These are phyloP conservation scores for Pouteria glomerata DNA, from an alignment of 148 eudicot species.

Conservation along the genomic window DNA sequence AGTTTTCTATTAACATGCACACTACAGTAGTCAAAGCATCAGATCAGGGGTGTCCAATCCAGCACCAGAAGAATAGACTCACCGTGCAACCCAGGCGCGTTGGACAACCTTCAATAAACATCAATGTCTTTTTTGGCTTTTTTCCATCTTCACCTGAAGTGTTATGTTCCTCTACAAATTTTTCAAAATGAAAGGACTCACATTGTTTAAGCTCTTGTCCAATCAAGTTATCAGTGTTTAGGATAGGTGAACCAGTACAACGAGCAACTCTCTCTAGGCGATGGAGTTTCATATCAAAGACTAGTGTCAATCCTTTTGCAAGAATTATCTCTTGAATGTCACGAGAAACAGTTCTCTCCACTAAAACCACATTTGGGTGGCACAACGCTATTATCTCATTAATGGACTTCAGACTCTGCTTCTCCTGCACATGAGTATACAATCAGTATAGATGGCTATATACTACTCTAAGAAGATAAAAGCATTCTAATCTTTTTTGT, in stretches of 20 bases:
- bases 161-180: conserved; percentile 74
- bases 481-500: background rate
- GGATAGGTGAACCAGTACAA: conserved; percentile 76
- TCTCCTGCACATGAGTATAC: conserved; percentile 34
- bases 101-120: conserved; percentile 87
- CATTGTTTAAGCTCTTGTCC: conserved; percentile 62
- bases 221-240: conserved; percentile 41
- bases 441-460: conserved; percentile 16
- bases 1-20: too few species aligned
- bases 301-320: conserved; percentile 68
- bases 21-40: too few species aligned
- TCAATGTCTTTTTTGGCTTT: conserved; percentile 72
- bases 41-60: too few species aligned
- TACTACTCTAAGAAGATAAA: background rate
- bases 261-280: conserved; percentile 90
- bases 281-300: conserved; percentile 86
- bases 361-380: conserved; percentile 75
- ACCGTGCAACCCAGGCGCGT: conserved; percentile 82
- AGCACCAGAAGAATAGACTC: too few species aligned
- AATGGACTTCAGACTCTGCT: conserved; percentile 39
- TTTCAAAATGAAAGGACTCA: conserved; percentile 65
- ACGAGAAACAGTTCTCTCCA: conserved; percentile 87
- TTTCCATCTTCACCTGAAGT: conserved; percentile 51
- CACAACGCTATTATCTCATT: conserved; percentile 48
- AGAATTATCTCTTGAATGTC: conserved; percentile 67